These are phyloP conservation scores for Penicillium canariense DNA, from an alignment of 495 filamentous ascomycete species.

Conservation along the genomic window DNA sequence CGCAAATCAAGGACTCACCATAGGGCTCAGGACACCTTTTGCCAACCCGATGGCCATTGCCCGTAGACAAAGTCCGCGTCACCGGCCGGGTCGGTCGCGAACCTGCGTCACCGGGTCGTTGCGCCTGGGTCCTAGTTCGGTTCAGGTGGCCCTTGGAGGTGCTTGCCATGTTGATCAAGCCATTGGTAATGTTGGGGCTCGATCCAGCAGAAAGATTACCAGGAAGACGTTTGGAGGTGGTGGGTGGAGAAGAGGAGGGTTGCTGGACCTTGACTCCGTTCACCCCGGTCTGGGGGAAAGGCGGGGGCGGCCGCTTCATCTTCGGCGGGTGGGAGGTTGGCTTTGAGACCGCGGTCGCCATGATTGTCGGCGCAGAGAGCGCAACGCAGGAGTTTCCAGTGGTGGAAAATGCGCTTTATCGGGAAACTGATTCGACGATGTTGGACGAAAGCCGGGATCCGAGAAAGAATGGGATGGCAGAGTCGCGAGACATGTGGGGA, in stretches of 20 bases:
- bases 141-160: constrained; percentile 45
- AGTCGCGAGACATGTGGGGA: constrained; percentile 54
- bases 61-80: constrained; percentile 32
- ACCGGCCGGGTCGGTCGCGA: constrained; percentile 31
- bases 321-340: constrained; percentile 60
- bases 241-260: constrained; percentile 64
- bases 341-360: constrained; percentile 56
- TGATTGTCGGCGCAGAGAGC: constrained; percentile 26
- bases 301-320: constrained; percentile 70
- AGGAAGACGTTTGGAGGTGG: constrained; percentile 61
- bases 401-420: constrained; percentile 28
- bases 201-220: constrained; percentile 40
- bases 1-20: constrained; percentile 31
- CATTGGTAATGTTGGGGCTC: constrained; percentile 44
- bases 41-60: constrained; percentile 33
- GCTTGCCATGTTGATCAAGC: constrained; percentile 35
- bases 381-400: constrained; percentile 22
- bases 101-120: constrained; percentile 42
- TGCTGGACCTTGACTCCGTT: constrained; percentile 65
- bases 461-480: constrained; percentile 44
- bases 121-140: constrained; percentile 52
- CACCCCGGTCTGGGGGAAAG: constrained; percentile 58
- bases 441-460: constrained; percentile 34
- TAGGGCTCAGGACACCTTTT: constrained; percentile 50
- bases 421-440: constrained; percentile 25